Evolutionary conservation across 768 basidiomycete species (phyloP).

Genomic region (Calocybe cyanea): DNA sequence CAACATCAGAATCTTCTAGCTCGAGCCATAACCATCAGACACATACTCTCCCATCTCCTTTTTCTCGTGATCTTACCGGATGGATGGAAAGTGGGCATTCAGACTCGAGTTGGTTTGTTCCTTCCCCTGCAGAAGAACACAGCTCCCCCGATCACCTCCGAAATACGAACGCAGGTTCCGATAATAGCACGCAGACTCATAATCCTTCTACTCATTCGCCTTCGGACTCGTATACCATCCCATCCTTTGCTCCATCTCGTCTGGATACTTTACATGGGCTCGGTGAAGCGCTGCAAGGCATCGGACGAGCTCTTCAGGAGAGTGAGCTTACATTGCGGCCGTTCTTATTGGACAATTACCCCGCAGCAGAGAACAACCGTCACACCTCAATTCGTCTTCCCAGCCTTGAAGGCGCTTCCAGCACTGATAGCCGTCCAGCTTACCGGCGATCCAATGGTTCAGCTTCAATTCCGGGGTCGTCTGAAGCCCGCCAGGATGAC

Average conservation of each 20-base stretch:
- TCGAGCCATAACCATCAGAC: neutral
- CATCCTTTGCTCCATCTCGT: constrained; percentile 7
- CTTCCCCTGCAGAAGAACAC: neutral
- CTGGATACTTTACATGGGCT: constrained; percentile 9
- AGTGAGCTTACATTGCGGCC: constrained; percentile 12
- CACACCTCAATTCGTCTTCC: neutral
- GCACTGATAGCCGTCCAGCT: neutral
- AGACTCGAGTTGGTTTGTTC: constrained; percentile 1
- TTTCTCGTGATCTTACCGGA: neutral
- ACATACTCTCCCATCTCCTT: constrained; percentile 2
- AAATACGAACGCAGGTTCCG: neutral
- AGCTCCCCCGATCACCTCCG: neutral
- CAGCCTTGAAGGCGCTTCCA: constrained; percentile 1
- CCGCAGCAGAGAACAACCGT: neutral
- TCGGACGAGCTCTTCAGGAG: constrained; percentile 11
- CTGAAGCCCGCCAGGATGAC: neutral
- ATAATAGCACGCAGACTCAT: neutral
- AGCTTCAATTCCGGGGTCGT: no score
- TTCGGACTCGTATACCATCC: neutral
- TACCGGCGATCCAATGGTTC: no score
- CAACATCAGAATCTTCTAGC: constrained; percentile 1
- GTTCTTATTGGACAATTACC: constrained; percentile 5
- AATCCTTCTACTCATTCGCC: neutral
- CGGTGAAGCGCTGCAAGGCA: constrained; percentile 10
- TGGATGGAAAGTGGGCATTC: constrained; percentile 1